These are phyloP conservation scores for Trametes villosa DNA, from an alignment of 768 basidiomycete species.

Conservation along the genomic window DNA sequence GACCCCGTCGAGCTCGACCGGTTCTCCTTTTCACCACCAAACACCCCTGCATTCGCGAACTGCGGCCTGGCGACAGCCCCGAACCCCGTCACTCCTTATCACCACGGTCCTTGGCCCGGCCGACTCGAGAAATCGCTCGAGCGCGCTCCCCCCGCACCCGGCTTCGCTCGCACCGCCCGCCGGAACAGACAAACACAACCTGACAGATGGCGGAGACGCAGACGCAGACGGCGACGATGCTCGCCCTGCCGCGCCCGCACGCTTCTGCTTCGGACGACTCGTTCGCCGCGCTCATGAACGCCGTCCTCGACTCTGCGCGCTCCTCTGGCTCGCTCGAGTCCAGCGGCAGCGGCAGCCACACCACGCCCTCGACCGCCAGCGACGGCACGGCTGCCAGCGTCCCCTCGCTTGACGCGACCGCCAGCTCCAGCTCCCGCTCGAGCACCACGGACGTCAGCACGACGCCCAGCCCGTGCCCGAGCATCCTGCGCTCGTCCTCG, in stretches of 20 bases:
- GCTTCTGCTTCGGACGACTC: constrained; percentile 11
- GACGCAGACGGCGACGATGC: constrained; percentile 10
- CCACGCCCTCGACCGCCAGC: not conserved
- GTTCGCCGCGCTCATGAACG: constrained; percentile 12
- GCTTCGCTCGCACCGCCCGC: not conserved
- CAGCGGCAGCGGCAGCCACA: not conserved
- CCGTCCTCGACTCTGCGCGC: constrained; percentile 20
- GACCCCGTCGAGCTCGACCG: not conserved
- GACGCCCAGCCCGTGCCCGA: constrained; percentile 18
- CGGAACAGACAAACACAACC: not conserved
- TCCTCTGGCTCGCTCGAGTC: constrained; percentile 17
- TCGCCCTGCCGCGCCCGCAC: constrained; percentile 13
- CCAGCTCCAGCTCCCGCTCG: constrained; percentile 5
- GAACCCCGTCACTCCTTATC: not conserved
- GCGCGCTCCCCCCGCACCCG: too few species aligned
- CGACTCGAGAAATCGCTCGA: too few species aligned
- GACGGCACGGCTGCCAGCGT: not conserved
- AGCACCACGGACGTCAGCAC: constrained; percentile 16
- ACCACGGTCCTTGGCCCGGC: not conserved
- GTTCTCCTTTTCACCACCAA: not conserved
- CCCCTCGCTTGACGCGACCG: constrained; percentile 14
- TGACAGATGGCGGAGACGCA: constrained; percentile 14
- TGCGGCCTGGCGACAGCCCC: not conserved
- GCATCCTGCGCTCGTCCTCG: constrained; percentile 27
- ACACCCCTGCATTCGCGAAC: not conserved